Conservation (phyloP, 352 stramenopile species). For the Achlya hypogyna region DNA sequence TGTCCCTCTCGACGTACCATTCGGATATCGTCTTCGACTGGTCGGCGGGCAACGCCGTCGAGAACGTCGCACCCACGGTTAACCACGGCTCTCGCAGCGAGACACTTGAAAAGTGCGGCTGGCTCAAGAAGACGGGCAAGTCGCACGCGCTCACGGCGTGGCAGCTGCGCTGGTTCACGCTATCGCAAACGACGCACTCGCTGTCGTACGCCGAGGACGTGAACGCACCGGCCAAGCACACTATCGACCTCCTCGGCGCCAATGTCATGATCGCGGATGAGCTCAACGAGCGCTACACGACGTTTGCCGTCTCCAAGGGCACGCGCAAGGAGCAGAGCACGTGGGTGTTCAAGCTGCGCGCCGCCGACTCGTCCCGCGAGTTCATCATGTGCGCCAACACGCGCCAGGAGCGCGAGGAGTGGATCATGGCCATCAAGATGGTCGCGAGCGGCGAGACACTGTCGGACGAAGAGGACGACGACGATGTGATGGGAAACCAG, state of each 20-base stretch:
- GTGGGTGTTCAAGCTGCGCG: constrained; percentile 77
- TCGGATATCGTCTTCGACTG: constrained; percentile 68
- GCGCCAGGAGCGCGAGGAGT: constrained; percentile 81
- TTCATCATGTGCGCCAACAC: constrained; percentile 80
- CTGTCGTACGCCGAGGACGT: constrained; percentile 76
- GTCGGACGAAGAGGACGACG: neutral
- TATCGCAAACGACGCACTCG: constrained; percentile 68
- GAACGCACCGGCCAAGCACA: constrained; percentile 42
- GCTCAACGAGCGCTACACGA: constrained; percentile 83
- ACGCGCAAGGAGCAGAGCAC: constrained; percentile 72
- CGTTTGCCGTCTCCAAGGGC: constrained; percentile 66
- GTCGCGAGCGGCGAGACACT: constrained; percentile 49
- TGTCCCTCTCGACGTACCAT: constrained; percentile 59
- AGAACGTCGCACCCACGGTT: constrained; percentile 10
- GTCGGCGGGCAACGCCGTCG: constrained; percentile 11
- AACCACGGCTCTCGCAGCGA: constrained; percentile 28
- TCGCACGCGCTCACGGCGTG: constrained; percentile 66
- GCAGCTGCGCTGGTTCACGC: constrained; percentile 67
- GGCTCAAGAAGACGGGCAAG: constrained; percentile 75
- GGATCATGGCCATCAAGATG: constrained; percentile 78
- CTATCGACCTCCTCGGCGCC: constrained; percentile 57
- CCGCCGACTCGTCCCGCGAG: constrained; percentile 62
- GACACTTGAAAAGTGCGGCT: constrained; percentile 71
- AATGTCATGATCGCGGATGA: constrained; percentile 61
- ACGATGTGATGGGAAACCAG: neutral